Conservation (phyloP, 768 basidiomycete species). For the Leccinum subgranulosum region DNA sequence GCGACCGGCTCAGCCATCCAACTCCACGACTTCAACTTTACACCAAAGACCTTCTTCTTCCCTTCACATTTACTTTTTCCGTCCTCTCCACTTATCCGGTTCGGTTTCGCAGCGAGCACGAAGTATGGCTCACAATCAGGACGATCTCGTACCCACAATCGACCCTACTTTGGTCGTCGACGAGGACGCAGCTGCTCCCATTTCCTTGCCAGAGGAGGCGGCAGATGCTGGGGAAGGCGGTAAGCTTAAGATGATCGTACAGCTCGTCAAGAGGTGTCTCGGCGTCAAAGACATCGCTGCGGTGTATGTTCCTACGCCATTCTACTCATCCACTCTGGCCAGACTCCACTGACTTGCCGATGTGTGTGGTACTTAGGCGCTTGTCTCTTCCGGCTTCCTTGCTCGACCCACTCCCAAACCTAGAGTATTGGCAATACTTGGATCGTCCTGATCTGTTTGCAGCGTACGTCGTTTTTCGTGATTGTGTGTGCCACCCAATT, state of each 20-base stretch:
- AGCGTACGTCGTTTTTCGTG: conserved; percentile 56
- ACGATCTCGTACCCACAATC: conserved; percentile 6
- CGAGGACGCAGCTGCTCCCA: conserved; percentile 54
- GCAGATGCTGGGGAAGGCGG: conserved; percentile 80
- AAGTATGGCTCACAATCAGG: conserved; percentile 20
- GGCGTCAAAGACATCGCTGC: conserved; percentile 95
- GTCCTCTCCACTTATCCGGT: not conserved
- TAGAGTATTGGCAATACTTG: conserved; percentile 95
- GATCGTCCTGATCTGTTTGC: conserved; percentile 91
- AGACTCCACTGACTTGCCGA: conserved; percentile 4
- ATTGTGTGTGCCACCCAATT: not conserved
- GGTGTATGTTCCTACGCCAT: conserved; percentile 54
- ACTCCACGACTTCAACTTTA: conserved; percentile 7
- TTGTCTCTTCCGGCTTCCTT: conserved; percentile 90
- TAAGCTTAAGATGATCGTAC: conserved; percentile 91
- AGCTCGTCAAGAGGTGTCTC: conserved; percentile 85
- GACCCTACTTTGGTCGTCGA: conserved; percentile 27
- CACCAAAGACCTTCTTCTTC: not conserved
- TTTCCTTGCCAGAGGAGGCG: conserved; percentile 70
- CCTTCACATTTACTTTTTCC: not conserved
- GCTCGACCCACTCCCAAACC: conserved; percentile 90
- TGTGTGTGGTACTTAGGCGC: conserved; percentile 52
- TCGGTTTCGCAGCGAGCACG: not conserved
- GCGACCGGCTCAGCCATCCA: conserved; percentile 5
- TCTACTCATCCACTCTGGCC: conserved; percentile 2